phyloP scores from a whole-genome alignment of 164 flowering plant genomes.

The Magnolia changhungtana region DNA sequence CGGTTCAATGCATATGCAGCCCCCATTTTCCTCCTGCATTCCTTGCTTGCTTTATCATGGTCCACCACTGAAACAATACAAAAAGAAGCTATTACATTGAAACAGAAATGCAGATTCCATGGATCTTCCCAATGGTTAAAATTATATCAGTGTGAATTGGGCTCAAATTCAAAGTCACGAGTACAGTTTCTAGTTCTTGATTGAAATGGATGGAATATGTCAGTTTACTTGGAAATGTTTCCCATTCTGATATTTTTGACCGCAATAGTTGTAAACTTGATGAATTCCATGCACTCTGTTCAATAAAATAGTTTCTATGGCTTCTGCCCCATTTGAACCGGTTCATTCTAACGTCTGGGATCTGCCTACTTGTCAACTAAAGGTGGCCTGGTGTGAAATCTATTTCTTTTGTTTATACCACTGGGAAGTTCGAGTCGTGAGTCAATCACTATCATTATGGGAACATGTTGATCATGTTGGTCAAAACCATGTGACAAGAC shows the following conservation, averaged over 20 bases:
- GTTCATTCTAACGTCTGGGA: neutral
- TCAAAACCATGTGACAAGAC: neutral
- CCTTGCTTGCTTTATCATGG: constrained; percentile 84
- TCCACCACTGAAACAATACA: constrained; percentile 55
- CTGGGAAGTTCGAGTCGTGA: neutral
- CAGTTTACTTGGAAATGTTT: neutral
- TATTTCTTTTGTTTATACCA: neutral
- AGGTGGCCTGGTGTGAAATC: neutral
- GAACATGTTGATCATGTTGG: neutral
- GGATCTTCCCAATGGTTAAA: neutral
- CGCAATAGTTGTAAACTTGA: neutral
- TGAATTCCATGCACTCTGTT: too few species aligned
- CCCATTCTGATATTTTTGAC: neutral
- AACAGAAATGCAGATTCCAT: neutral
- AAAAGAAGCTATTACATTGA: too few species aligned
- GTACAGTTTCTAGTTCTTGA: neutral
- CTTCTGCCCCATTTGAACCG: neutral
- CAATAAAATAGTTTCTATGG: too few species aligned
- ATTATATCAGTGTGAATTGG: neutral
- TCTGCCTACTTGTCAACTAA: neutral
- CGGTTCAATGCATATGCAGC: constrained; percentile 81
- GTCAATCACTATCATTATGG: neutral
- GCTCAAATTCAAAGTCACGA: neutral
- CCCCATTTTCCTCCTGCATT: constrained; percentile 64
- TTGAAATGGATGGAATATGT: neutral